Evolutionary conservation across 768 basidiomycete species (phyloP).

Genomic region (Russula olivacea): DNA sequence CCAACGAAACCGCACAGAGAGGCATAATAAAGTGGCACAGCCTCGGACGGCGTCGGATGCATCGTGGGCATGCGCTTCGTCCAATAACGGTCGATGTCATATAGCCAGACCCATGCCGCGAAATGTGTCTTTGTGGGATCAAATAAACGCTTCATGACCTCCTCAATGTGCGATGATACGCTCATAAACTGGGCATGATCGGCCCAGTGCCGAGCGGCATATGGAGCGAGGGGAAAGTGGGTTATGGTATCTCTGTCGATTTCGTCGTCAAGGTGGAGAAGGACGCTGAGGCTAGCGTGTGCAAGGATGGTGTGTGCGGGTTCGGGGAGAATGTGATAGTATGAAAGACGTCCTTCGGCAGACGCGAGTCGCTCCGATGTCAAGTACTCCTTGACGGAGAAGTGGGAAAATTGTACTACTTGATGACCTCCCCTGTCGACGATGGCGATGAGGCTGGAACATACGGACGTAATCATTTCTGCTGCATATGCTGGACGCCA

Average conservation of each 20-base stretch:
- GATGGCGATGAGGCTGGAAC: too few relatives aligned
- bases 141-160: neutral
- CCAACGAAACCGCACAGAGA: conserved; percentile 2
- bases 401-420: neutral
- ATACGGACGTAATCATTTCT: too few relatives aligned
- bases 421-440: neutral
- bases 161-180: neutral
- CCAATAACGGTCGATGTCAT: conserved; percentile 6
- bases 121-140: neutral
- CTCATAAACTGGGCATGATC: neutral
- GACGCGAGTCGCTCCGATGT: conserved; percentile 2
- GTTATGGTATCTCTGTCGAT: neutral
- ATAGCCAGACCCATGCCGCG: conserved; percentile 9
- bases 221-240: neutral
- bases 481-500: neutral
- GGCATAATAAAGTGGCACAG: conserved; percentile 5
- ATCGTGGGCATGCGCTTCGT: neutral
- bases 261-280: conserved; percentile 4
- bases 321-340: conserved; percentile 5
- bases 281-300: neutral
- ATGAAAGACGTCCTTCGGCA: neutral
- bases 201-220: neutral
- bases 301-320: conserved; percentile 7
- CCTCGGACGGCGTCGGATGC: neutral
- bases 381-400: conserved; percentile 20